Evolutionary conservation across 805 yeast genomes (phyloP).

Genomic region (Pichia nakasei): DNA sequence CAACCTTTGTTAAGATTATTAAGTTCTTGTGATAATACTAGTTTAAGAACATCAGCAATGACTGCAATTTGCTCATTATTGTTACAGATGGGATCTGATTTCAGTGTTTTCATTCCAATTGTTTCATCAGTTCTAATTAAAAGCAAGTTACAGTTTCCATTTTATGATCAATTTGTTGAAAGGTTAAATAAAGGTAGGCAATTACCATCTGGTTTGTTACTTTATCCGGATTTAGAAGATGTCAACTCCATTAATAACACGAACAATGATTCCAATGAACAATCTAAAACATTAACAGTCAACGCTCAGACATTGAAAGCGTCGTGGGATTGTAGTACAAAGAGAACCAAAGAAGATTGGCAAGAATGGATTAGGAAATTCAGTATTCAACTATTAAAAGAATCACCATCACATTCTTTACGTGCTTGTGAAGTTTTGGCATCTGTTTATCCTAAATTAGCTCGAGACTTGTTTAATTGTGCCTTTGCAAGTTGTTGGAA

Average conservation of each 20-base stretch:
- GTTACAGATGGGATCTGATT: slow-evolving; percentile 77
- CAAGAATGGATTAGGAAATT: slow-evolving; percentile 91
- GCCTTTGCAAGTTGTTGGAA: slow-evolving; percentile 96
- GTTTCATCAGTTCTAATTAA: slow-evolving; percentile 57
- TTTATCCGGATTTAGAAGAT: slow-evolving; percentile 47
- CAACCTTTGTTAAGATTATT: slow-evolving; percentile 78
- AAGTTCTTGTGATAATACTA: slow-evolving; percentile 33
- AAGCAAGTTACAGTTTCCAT: slow-evolving; percentile 57
- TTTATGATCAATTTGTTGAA: slow-evolving; percentile 73
- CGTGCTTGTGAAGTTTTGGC: slow-evolving; percentile 90
- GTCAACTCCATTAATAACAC: slow-evolving; percentile 42
- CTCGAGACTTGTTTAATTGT: slow-evolving; percentile 85
- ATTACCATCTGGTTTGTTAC: slow-evolving; percentile 63
- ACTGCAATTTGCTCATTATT: slow-evolving; percentile 72
- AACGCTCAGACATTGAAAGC: slow-evolving; percentile 56
- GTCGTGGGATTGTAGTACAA: slow-evolving; percentile 88
- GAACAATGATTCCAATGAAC: slow-evolving; percentile 52
- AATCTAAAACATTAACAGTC: slow-evolving; percentile 66
- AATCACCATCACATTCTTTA: slow-evolving; percentile 89
- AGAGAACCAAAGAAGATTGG: slow-evolving; percentile 93
- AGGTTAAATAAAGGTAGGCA: slow-evolving; percentile 80
- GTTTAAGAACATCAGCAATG: slow-evolving; percentile 55
- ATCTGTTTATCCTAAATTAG: slow-evolving; percentile 76
- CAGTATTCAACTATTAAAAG: slow-evolving; percentile 77
- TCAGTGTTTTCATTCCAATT: slow-evolving; percentile 77